Percentiles rank a stretch among this genome's conserved stretches.
phyloP scores from a whole-genome alignment of 352 stramenopile species.

The Phytopythium mirpurense region DNA sequence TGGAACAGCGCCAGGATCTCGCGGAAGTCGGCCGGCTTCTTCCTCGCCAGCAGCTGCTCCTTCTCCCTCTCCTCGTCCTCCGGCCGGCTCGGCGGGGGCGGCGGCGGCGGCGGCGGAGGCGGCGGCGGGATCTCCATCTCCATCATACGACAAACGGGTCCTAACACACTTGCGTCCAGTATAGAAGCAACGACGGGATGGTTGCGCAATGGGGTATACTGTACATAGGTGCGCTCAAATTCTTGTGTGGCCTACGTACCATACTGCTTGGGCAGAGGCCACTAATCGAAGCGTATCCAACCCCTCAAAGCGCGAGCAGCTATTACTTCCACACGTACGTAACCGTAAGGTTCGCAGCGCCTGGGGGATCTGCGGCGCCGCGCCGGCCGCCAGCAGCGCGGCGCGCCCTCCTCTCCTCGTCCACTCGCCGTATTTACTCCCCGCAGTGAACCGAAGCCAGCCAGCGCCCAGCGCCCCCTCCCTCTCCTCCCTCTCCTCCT shows the following conservation, averaged over 20 bases:
- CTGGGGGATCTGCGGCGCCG: no score
- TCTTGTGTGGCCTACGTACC: background rate
- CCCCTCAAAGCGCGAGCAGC: background rate
- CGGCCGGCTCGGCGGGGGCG: constrained; percentile 22
- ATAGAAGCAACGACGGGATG: no score
- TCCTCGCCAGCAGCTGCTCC: constrained; percentile 13
- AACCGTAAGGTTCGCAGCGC: no score
- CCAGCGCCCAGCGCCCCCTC: no score
- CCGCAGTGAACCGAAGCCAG: background rate
- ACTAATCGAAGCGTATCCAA: constrained; percentile 4
- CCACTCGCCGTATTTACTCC: background rate
- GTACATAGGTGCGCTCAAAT: background rate
- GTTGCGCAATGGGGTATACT: background rate
- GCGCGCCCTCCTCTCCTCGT: no score
- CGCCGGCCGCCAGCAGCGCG: no score
- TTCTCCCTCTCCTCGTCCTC: constrained; percentile 26
- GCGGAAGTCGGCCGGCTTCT: constrained; percentile 58
- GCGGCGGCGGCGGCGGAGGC: constrained; percentile 26
- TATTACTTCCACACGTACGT: no score
- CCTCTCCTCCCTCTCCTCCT: background rate
- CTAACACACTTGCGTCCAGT: no score
- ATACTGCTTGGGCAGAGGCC: background rate
- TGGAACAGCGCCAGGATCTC: constrained; percentile 66
- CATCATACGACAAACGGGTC: no score
- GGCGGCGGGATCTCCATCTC: no score